phyloP scores from a whole-genome alignment of 805 yeast species.

The Pichia thaimueangensis region DNA sequence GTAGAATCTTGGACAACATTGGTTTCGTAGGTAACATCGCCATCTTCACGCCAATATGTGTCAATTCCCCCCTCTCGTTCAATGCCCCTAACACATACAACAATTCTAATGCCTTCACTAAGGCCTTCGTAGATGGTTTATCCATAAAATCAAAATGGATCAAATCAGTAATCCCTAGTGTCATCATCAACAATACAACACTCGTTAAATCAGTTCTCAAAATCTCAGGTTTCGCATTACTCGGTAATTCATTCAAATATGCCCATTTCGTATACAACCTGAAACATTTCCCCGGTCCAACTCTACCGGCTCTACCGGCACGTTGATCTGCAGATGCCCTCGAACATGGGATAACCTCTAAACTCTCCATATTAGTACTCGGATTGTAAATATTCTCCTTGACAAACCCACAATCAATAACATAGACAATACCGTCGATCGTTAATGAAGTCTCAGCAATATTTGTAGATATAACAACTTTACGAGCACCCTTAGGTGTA shows the following conservation, averaged over 20 bases:
- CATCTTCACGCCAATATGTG: conserved; percentile 76
- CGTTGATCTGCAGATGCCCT: conserved; percentile 95
- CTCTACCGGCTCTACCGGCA: conserved; percentile 97
- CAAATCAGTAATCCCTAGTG: conserved; percentile 80
- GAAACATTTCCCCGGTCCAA: conserved; percentile 94
- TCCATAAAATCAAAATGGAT: conserved; percentile 86
- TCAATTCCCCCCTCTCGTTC: conserved; percentile 70
- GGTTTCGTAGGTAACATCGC: conserved; percentile 92
- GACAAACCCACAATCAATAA: conserved; percentile 91
- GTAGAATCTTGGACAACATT: conserved; percentile 69
- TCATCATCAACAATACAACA: conserved; percentile 68
- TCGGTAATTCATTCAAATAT: conserved; percentile 67
- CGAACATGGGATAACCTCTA: conserved; percentile 83
- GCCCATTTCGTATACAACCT: conserved; percentile 82
- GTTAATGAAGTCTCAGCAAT: conserved; percentile 97
- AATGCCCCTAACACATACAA: conserved; percentile 86
- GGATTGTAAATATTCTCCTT: conserved; percentile 90
- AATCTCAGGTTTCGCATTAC: conserved; percentile 88
- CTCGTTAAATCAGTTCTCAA: conserved; percentile 72
- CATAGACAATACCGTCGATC: conserved; percentile 91
- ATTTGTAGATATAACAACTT: conserved; percentile 90
- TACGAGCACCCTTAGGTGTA: conserved; percentile 71
- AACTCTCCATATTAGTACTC: conserved; percentile 78
- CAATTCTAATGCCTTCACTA: conserved; percentile 71
- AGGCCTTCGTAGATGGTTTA: conserved; percentile 68